Evolutionary conservation across 257 asterid species (phyloP).

Genomic region (Nicotiana tabacum): DNA sequence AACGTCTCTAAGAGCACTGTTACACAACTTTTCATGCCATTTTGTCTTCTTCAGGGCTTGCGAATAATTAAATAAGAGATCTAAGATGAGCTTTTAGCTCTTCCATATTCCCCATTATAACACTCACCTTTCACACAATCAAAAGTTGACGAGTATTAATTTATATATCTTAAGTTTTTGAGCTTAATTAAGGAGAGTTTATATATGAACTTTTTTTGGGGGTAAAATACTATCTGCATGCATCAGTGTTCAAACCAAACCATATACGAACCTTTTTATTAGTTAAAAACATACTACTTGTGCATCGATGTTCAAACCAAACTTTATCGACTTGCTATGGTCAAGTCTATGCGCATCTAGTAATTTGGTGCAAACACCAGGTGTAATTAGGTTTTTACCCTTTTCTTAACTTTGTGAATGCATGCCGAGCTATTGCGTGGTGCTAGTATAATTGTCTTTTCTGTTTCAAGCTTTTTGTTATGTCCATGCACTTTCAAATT

Average conservation of each 20-base stretch:
- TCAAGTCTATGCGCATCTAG: too few relatives aligned
- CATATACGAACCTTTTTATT: too few relatives aligned
- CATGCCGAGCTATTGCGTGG: slow-evolving; percentile 20
- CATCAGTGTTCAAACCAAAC: too few relatives aligned
- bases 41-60: background rate
- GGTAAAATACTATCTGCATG: too few relatives aligned
- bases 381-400: too few relatives aligned
- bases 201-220: background rate
- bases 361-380: too few relatives aligned
- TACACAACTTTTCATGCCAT: background rate
- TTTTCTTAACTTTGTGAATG: slow-evolving; percentile 10
- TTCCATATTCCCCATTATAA: background rate
- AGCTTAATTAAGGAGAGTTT: slow-evolving; percentile 3
- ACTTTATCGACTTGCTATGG: too few relatives aligned
- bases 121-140: background rate
- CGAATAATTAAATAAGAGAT: background rate
- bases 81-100: slow-evolving; percentile 1
- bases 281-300: too few relatives aligned
- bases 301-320: too few relatives aligned
- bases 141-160: background rate
- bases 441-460: background rate
- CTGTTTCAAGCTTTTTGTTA: background rate
- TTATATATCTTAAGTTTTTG: background rate
- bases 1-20: background rate
- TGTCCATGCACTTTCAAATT: background rate